Evolutionary conservation across 2,329 filamentous ascomycete species (phyloP).

Genomic region (Fusarium sarcochroum): DNA sequence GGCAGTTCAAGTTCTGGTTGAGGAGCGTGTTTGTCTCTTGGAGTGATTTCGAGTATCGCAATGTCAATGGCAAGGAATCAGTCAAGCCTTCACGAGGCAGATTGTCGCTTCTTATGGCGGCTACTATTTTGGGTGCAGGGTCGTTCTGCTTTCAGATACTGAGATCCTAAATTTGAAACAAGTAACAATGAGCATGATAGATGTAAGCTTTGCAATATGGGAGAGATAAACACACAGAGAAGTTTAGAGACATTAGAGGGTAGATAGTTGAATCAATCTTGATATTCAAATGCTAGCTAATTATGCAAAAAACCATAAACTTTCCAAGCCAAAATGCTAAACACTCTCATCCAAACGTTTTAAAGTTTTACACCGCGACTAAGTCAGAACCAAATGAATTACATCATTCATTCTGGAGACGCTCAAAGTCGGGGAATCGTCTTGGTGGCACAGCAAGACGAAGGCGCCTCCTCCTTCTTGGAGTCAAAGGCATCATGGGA

Average conservation of each 20-base stretch:
- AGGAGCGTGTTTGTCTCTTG: conserved; percentile 61
- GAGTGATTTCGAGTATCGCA: conserved; percentile 52
- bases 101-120: neutral
- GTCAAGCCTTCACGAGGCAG: rapidly evolving
- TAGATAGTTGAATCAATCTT: neutral
- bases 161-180: too few species aligned
- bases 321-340: conserved; percentile 16
- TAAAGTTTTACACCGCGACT: conserved; percentile 8
- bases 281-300: conserved; percentile 21
- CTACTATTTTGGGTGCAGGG: neutral
- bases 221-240: too few species aligned
- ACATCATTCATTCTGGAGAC: neutral
- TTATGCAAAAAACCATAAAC: conserved; percentile 12
- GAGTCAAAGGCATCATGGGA: conserved; percentile 41
- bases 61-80: neutral
- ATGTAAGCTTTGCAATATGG: too few species aligned
- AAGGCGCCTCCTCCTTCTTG: conserved; percentile 28
- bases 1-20: conserved; percentile 64
- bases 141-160: neutral
- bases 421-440: conserved; percentile 25
- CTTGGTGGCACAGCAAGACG: conserved; percentile 44
- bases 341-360: neutral
- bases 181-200: too few species aligned
- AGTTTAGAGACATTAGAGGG: too few species aligned
- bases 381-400: neutral